These are phyloP conservation scores for Fraxinus floribunda DNA, from an alignment of 305 asterid species.

Conservation along the genomic window DNA sequence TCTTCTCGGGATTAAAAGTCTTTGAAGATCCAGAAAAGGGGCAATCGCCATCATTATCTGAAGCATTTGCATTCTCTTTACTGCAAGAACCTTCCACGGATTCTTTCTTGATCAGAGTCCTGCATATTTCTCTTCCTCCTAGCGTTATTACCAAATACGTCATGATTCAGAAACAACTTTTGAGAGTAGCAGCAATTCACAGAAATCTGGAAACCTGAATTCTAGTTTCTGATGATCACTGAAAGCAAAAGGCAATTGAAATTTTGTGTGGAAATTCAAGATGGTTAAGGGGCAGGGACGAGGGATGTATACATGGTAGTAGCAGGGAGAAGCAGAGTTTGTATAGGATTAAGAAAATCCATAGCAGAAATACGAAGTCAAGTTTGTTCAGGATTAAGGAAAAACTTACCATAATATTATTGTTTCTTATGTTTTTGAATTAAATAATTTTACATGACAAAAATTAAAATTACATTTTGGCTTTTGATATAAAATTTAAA, in stretches of 20 bases:
- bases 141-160: not conserved
- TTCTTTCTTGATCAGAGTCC: not conserved
- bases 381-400: not conserved
- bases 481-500: no score
- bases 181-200: not conserved
- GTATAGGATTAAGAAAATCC: not conserved
- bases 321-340: not conserved
- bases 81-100: not conserved
- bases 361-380: no score
- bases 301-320: not conserved
- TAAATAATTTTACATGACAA: no score
- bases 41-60: slow-evolving; percentile 9
- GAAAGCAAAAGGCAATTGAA: not conserved
- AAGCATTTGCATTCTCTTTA: not conserved
- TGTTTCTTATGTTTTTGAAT: no score
- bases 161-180: not conserved
- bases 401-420: not conserved
- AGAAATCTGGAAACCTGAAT: not conserved
- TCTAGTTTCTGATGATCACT: not conserved
- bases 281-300: not conserved
- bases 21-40: not conserved
- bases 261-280: not conserved
- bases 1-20: not conserved
- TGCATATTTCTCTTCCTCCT: not conserved
- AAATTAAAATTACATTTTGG: no score